These are phyloP conservation scores for Kingdonia uniflora DNA, from an alignment of 164 flowering plant genomes.

Conservation along the genomic window DNA sequence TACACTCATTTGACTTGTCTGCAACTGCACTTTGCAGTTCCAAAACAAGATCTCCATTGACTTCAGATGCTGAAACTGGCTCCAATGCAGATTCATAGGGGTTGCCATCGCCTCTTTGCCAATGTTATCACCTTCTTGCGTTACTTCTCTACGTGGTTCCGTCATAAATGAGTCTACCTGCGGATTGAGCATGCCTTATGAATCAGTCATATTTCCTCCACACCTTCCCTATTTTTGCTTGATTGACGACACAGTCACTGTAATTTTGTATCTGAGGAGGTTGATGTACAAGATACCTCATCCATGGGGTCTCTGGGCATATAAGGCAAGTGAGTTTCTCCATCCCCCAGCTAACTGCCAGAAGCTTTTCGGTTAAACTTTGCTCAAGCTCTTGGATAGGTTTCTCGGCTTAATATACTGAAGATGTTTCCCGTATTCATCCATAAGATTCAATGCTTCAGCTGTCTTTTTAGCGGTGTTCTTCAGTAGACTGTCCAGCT, in stretches of 20 bases:
- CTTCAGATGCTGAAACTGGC: slow-evolving; percentile 25
- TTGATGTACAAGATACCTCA: slow-evolving; percentile 70
- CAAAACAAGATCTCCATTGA: slow-evolving; percentile 24
- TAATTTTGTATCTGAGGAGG: slow-evolving; percentile 32
- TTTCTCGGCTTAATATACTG: slow-evolving; percentile 76
- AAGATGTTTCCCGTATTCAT: slow-evolving; percentile 82
- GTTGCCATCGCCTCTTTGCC: slow-evolving; percentile 26
- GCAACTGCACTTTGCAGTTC: slow-evolving; percentile 53
- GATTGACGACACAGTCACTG: slow-evolving; percentile 27
- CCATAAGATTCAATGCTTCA: slow-evolving; percentile 84
- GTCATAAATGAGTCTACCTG: slow-evolving; percentile 79
- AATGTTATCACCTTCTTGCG: slow-evolving; percentile 28
- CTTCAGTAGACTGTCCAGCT: slow-evolving; percentile 49
- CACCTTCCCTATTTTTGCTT: slow-evolving; percentile 48
- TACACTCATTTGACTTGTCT: slow-evolving; percentile 47
- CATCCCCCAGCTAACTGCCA: slow-evolving; percentile 37
- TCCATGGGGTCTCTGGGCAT: slow-evolving; percentile 65
- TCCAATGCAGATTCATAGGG: slow-evolving; percentile 20
- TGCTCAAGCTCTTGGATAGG: slow-evolving; percentile 89
- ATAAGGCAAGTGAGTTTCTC: slow-evolving; percentile 32
- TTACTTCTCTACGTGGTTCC: slow-evolving; percentile 54
- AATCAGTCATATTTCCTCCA: slow-evolving; percentile 87
- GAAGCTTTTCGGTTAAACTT: slow-evolving; percentile 59
- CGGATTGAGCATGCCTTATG: slow-evolving; percentile 42
- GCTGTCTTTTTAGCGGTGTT: slow-evolving; percentile 72